Conservation (phyloP, 176 grass and related monocot genomes). For the Carex myosuroides region DNA sequence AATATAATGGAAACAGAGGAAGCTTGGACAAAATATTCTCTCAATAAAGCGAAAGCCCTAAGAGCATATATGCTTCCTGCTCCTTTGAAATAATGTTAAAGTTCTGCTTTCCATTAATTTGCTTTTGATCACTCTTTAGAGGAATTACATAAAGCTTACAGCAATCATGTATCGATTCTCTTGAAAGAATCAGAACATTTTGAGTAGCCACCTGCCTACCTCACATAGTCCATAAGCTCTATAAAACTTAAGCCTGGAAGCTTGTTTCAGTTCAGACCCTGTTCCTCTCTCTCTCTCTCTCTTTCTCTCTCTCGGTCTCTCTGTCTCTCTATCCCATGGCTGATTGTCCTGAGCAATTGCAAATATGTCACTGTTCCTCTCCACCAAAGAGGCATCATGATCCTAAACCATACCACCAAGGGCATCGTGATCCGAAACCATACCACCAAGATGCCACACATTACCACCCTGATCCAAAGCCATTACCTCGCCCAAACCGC, state of each 20-base stretch:
- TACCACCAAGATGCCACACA: too few species aligned
- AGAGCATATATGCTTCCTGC: slow-evolving; percentile 23
- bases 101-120: slow-evolving; percentile 4
- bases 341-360: not conserved
- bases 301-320: too few species aligned
- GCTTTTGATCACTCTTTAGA: slow-evolving; percentile 1
- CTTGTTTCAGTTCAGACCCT: not conserved
- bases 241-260: not conserved
- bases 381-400: not conserved
- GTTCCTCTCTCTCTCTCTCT: not conserved
- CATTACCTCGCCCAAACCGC: not conserved
- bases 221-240: not conserved
- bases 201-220: not conserved
- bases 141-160: not conserved
- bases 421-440: too few species aligned
- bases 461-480: not conserved
- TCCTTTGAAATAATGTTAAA: slow-evolving; percentile 19
- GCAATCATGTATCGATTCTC: not conserved
- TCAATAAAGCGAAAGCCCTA: slow-evolving; percentile 16
- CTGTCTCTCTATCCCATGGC: slow-evolving; percentile 6
- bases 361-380: not conserved
- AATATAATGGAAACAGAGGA: not conserved
- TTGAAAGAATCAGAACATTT: slow-evolving; percentile 21
- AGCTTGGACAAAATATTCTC: not conserved
- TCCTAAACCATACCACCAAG: too few species aligned